Evolutionary conservation across 352 stramenopile genomes (phyloP).

Genomic region (Globisporangium perplexum): DNA sequence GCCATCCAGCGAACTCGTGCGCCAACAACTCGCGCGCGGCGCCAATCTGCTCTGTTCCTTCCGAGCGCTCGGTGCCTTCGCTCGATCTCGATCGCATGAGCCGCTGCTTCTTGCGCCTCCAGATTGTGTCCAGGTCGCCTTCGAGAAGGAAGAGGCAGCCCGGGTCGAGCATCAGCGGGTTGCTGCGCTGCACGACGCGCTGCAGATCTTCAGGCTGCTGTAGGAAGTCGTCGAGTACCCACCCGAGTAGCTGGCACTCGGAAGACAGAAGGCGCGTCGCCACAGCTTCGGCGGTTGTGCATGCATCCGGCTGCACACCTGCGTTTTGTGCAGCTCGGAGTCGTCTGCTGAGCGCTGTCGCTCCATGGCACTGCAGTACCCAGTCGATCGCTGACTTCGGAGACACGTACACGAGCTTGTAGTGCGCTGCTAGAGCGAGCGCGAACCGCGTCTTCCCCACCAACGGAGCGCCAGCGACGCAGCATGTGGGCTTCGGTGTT

Average conservation of each 20-base stretch:
- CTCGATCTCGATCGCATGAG: not conserved
- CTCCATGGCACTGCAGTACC: constrained; percentile 49
- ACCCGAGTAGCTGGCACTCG: constrained; percentile 53
- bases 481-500: constrained; percentile 9
- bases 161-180: constrained; percentile 23
- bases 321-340: constrained; percentile 10
- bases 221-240: constrained; percentile 59
- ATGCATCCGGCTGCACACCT: constrained; percentile 14
- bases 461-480: constrained; percentile 6
- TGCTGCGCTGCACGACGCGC: constrained; percentile 4
- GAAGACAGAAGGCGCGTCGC: constrained; percentile 38
- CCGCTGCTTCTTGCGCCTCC: constrained; percentile 13
- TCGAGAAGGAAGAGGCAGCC: constrained; percentile 51
- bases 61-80: not conserved
- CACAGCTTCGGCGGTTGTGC: constrained; percentile 29
- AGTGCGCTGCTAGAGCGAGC: constrained; percentile 6
- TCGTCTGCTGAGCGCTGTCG: constrained; percentile 18
- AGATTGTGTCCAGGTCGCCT: constrained; percentile 21
- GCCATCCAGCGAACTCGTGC: constrained; percentile 28
- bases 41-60: constrained; percentile 2
- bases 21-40: constrained; percentile 16
- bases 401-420: constrained; percentile 30
- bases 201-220: constrained; percentile 23
- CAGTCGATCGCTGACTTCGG: constrained; percentile 40
- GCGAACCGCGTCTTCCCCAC: constrained; percentile 15